phyloP scores from a whole-genome alignment of 345 rosid species.

The Eucalyptus camaldulensis region DNA sequence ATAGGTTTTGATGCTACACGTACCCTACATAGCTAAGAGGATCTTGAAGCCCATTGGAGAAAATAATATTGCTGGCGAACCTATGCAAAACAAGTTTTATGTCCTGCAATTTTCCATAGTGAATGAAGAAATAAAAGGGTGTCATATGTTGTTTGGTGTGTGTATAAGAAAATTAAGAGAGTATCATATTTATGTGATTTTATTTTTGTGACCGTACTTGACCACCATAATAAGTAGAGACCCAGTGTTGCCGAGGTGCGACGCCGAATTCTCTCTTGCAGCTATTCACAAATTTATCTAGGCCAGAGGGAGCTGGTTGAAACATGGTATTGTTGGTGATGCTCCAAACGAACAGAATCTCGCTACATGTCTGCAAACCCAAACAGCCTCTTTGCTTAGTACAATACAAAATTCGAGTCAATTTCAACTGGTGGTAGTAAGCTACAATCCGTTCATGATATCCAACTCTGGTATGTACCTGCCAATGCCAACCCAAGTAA shows the following conservation, averaged over 20 bases:
- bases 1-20: background rate
- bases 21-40: background rate
- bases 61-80: background rate
- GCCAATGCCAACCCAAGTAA: background rate
- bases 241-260: conserved; percentile 33
- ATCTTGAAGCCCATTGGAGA: background rate
- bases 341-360: background rate
- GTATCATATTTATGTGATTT: background rate
- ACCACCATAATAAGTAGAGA: conserved; percentile 38
- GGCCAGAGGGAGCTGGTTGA: background rate
- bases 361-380: background rate
- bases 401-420: background rate
- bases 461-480: background rate
- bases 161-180: background rate
- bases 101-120: background rate
- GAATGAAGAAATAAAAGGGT: background rate
- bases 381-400: background rate
- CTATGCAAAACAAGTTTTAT: background rate
- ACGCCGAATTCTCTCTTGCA: conserved; percentile 3
- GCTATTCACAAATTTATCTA: background rate
- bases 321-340: background rate
- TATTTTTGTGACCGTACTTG: conserved; percentile 5
- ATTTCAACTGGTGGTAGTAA: background rate
- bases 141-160: background rate
- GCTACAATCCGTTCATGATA: background rate